phyloP scores from a whole-genome alignment of 2,329 filamentous ascomycete species.

The Monosporascus sp. region DNA sequence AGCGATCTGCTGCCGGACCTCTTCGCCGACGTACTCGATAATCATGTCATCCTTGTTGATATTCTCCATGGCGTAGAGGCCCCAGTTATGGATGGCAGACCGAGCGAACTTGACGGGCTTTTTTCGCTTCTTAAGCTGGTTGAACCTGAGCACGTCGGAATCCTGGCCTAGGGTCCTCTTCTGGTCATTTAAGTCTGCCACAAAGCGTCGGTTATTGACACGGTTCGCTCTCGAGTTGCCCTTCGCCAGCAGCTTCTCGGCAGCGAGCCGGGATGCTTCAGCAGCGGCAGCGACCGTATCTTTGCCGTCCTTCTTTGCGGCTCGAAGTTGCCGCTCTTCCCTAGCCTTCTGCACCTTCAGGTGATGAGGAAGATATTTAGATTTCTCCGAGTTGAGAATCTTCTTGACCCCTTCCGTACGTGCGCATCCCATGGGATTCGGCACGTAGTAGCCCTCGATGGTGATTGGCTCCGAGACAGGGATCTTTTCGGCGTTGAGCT shows the following conservation, averaged over 20 bases:
- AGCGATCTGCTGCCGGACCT: conserved; percentile 94
- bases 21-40: conserved; percentile 98
- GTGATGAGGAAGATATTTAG: conserved; percentile 94
- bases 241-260: conserved; percentile 77
- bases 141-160: conserved; percentile 92
- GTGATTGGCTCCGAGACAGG: conserved; percentile 31
- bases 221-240: conserved; percentile 90
- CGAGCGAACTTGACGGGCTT: conserved; percentile 97
- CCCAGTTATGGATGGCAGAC: conserved; percentile 98
- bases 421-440: conserved; percentile 79
- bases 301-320: conserved; percentile 60
- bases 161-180: conserved; percentile 81
- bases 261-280: conserved; percentile 67
- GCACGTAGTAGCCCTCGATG: conserved; percentile 71
- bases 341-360: conserved; percentile 91
- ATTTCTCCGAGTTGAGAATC: conserved; percentile 96
- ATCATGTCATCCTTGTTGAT: conserved; percentile 99
- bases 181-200: conserved; percentile 92
- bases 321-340: conserved; percentile 81
- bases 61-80: conserved; percentile 94
- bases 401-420: conserved; percentile 92
- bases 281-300: conserved; percentile 62
- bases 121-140: conserved; percentile 98
- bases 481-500: conserved; percentile 44
- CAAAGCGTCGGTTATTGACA: conserved; percentile 89